Base-by-base conservation (phyloP, 768 basidiomycete genomes). In the Hypsizygus marmoreus region DNA sequence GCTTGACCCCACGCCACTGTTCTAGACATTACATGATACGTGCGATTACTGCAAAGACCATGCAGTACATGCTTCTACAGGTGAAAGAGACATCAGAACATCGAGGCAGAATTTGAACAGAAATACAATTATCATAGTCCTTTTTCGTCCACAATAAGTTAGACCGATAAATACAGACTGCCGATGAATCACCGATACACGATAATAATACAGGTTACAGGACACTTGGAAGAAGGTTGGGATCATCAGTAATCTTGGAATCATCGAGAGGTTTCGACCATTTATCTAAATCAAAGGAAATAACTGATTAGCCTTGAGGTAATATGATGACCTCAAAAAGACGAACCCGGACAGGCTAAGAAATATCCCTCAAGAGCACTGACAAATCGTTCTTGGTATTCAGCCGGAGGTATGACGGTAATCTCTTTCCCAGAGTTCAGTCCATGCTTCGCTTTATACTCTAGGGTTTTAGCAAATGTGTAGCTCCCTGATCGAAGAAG, bases 361-460 rank as follows among this genome's bases (percentile, higher is more conserved):
- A 91, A 90, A 61, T 92, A 92, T 8, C 77, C 71, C 40, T 87
- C 82, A 47, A 92, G 68, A 4, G 89, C 80, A 43, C 64, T 79
- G 37, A 87, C 76, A 54, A 92, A 90, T 0, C 89, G 76, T 31
- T 88, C 83, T 40, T 86, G 81, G 58, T 92, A 92, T 60, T 91
- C 88, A 3, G 77, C 70, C 2, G 89, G 89, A 1, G 89, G 89
- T 31, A 92, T 74, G 11, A 91, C 85, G 0, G 89, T 92, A 7
- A 88, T 81, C 25, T 90, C 84, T 51, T 88, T 84, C 2, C 79
- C 80, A 26, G 81, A 69, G 35, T 81, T 81, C 10, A 91, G 70
- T 4, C 80, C 82, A 33, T 88, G 83, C 63, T 93, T 93, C 7
- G 88, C 88, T 60, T 89, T 87, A 64, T 89, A 89, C 63, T 93